Base-by-base conservation (phyloP, 805 yeast genomes). In the Debaryomyces prosopidis region DNA sequence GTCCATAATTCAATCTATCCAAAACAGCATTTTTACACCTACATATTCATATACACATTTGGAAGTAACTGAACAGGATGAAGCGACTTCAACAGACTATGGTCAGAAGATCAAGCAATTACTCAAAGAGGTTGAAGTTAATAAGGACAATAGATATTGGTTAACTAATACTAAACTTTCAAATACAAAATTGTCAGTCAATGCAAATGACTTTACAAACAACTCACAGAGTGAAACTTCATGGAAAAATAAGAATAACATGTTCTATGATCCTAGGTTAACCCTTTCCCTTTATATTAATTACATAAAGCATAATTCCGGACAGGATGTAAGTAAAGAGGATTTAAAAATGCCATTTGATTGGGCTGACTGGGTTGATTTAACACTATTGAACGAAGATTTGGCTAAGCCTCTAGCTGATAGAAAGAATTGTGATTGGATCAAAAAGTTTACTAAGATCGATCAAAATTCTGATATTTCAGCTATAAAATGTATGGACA, bases 311-410 rank as follows among this genome's bases (percentile, higher is more conserved):
- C 30, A 35, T 35, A 16, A 28, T 42, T 15, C 9, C 17, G 6
- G 10, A 36, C 5, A 16, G 27, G 26, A 34, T 15, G 8, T 45
- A 34, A 5, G 39, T 4, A 50, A 16, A 10, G 33, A 45, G 20
- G 43, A 42, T 14, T 20, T 49, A 38, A 26, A 51, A 20, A 45
- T 64, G 1, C 65, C 69, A 1, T 64, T 64, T 43, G 57, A 61
- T 44, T 64, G 68, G 69, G 53, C 51, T 3, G 69, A 64, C 40
- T 63, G 69, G 69, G 41, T 53, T 1, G 63, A 60, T 40, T 46
- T 60, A 33, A 49, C 57, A 0, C 31, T 43, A 19, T 35, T 53
- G 12, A 52, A 60, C 36, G 30, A 48, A 4, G 54, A 56, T 16
- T 38, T 56, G 30, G 31, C 40, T 7, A 37, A 45, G 16, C 53